Conservation (phyloP, 2,329 filamentous ascomycete species). For the Ceratocystis cacaofunesta region DNA sequence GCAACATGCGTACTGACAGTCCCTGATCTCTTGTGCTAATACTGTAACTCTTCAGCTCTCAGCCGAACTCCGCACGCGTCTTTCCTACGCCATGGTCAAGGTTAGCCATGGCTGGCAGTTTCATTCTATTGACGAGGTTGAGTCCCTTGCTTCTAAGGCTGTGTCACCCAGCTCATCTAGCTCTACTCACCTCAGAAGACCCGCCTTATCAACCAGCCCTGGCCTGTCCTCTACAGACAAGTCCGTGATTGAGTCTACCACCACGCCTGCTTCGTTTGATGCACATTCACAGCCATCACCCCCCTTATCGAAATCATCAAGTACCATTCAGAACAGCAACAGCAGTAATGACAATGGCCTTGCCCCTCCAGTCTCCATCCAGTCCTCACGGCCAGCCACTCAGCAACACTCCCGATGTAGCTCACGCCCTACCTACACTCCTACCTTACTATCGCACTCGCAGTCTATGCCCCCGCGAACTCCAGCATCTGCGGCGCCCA, state of each 20-base stretch:
- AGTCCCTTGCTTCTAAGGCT: constrained; percentile 55
- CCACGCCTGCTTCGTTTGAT: constrained; percentile 9
- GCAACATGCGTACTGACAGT: neutral
- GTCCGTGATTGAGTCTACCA: constrained; percentile 3
- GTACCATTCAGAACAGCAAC: neutral
- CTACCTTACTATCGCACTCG: constrained; percentile 35
- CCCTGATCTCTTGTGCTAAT: neutral
- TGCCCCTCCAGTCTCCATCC: constrained; percentile 40
- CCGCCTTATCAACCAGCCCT: constrained; percentile 41
- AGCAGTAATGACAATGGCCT: constrained; percentile 22
- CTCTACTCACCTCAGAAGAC: constrained; percentile 38
- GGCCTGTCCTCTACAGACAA: constrained; percentile 16
- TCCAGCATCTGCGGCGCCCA: constrained; percentile 17
- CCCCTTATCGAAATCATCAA: neutral
- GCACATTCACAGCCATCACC: constrained; percentile 13
- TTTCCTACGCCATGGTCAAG: constrained; percentile 89
- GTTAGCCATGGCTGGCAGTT: constrained; percentile 81
- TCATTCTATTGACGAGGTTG: constrained; percentile 61
- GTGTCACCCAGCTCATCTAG: constrained; percentile 47
- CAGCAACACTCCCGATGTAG: constrained; percentile 30
- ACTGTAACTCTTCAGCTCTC: constrained; percentile 43
- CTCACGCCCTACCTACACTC: constrained; percentile 35
- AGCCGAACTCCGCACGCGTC: constrained; percentile 62
- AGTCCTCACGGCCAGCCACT: constrained; percentile 29
- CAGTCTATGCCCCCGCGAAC: constrained; percentile 29